Evolutionary conservation across 345 rosid species (phyloP).

Genomic region (Ailanthus altissimus): DNA sequence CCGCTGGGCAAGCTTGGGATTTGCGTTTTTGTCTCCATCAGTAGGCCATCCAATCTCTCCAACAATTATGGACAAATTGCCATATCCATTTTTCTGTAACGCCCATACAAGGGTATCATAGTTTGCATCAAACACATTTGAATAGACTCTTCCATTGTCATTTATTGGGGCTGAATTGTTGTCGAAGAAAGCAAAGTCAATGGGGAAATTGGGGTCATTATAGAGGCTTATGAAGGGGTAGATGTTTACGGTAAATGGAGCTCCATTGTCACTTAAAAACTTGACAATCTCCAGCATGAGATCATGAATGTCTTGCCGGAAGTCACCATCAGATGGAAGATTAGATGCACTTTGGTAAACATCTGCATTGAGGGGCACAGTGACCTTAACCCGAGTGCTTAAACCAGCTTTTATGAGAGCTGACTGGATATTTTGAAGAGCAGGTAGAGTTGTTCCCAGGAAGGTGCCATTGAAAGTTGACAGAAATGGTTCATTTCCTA

Average conservation of each 20-base stretch:
- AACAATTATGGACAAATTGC: conserved; percentile 48
- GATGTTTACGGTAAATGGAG: conserved; percentile 59
- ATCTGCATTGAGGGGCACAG: conserved; percentile 66
- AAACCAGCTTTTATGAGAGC: conserved; percentile 70
- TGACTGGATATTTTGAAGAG: conserved; percentile 63
- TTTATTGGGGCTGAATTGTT: conserved; percentile 42
- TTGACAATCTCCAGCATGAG: conserved; percentile 53
- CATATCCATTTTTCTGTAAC: conserved; percentile 60
- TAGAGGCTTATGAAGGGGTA: conserved; percentile 77
- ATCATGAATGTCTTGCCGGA: conserved; percentile 52
- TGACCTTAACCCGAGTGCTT: conserved; percentile 53
- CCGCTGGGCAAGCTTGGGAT: conserved; percentile 43
- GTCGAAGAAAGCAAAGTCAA: conserved; percentile 66
- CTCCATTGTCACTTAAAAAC: conserved; percentile 54
- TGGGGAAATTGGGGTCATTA: conserved; percentile 55
- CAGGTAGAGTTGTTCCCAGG: conserved; percentile 52
- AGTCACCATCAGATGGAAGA: conserved; percentile 58
- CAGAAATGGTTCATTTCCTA: conserved; percentile 73
- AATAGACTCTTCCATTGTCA: conserved; percentile 54
- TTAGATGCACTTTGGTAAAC: conserved; percentile 48
- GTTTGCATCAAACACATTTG: conserved; percentile 68
- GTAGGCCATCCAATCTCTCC: conserved; percentile 86
- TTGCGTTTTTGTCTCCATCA: conserved; percentile 64
- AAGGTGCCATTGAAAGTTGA: conserved; percentile 51
- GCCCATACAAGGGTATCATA: conserved; percentile 64